Conservation (phyloP, 108 stramenopile genomes). For the Fistulifera pelliculosa region DNA sequence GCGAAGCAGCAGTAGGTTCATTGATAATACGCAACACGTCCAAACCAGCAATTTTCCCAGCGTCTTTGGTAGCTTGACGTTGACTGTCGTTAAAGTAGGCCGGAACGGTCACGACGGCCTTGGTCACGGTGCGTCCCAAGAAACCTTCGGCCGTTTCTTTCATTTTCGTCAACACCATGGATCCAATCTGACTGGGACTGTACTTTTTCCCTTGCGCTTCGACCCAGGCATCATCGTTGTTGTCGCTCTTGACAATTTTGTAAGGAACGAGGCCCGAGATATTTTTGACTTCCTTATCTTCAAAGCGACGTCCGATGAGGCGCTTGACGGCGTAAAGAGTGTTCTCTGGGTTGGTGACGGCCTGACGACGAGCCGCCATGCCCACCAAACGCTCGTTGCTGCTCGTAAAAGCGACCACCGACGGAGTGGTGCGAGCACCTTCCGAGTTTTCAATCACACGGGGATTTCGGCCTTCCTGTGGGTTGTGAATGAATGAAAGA, state of each 20-base stretch:
- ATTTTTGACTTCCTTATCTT: constrained; percentile 87
- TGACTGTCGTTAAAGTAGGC: constrained; percentile 99
- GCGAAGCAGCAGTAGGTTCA: constrained; percentile 99
- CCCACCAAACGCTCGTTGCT: constrained; percentile 92
- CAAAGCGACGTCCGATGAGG: constrained; percentile 90
- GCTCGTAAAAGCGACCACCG: constrained; percentile 91
- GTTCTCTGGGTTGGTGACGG: constrained; percentile 98
- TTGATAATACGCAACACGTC: constrained; percentile 99
- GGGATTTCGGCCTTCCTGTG: constrained; percentile 79
- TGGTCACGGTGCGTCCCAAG: constrained; percentile 89
- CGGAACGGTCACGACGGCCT: constrained; percentile 99
- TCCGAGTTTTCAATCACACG: constrained; percentile 99
- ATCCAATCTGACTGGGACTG: constrained; percentile 96
- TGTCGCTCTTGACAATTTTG: constrained; percentile 91
- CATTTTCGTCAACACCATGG: constrained; percentile 99
- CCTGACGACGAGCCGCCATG: constrained; percentile 95
- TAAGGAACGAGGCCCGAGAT: constrained; percentile 94
- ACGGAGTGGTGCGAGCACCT: constrained; percentile 98
- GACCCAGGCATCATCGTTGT: constrained; percentile 96
- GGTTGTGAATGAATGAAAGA: constrained; percentile 8
- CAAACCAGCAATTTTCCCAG: constrained; percentile 96
- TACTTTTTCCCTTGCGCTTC: constrained; percentile 88
- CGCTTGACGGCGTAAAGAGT: constrained; percentile 99
- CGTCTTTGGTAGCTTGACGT: constrained; percentile 98
- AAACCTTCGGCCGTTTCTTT: constrained; percentile 99